Conservation (phyloP, 2,329 filamentous ascomycete species). For the Geosmithia putterillii region DNA sequence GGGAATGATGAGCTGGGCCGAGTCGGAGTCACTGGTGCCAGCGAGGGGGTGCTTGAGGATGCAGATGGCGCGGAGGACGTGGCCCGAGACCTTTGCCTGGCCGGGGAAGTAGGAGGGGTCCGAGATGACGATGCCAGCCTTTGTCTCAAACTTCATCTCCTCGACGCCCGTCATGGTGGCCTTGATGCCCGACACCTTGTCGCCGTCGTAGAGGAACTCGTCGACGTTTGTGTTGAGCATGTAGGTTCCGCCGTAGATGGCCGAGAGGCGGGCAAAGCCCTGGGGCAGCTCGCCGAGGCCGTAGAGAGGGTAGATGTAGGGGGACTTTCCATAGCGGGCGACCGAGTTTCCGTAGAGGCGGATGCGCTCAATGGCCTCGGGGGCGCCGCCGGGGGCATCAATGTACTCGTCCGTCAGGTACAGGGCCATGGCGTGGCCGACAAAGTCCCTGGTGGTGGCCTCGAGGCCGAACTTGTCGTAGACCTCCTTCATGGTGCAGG, state of each 20-base stretch:
- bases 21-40: constrained; percentile 81
- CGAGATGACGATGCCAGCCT: constrained; percentile 88
- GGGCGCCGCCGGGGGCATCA: constrained; percentile 56
- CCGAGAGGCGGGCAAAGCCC: constrained; percentile 91
- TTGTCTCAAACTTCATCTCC: constrained; percentile 92
- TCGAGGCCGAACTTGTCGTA: constrained; percentile 98
- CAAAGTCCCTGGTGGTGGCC: constrained; percentile 79
- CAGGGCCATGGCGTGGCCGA: constrained; percentile 96
- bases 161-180: constrained; percentile 88
- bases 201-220: constrained; percentile 73
- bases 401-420: constrained; percentile 88
- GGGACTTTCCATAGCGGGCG: constrained; percentile 93
- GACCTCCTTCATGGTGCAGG: constrained; percentile 90
- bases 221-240: constrained; percentile 96
- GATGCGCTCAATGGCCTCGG: constrained; percentile 84
- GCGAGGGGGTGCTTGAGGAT: constrained; percentile 91
- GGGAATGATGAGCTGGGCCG: constrained; percentile 89
- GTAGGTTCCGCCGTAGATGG: constrained; percentile 97
- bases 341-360: constrained; percentile 96
- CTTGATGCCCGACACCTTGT: constrained; percentile 90
- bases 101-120: constrained; percentile 93
- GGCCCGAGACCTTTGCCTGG: constrained; percentile 78
- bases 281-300: constrained; percentile 94
- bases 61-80: constrained; percentile 93
- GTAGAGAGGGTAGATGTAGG: constrained; percentile 98